Evolutionary conservation across 345 rosid species (phyloP), one percentile per base, ranked within the genome.

Genomic region (Xanthoceras sorbifolium): DNA sequence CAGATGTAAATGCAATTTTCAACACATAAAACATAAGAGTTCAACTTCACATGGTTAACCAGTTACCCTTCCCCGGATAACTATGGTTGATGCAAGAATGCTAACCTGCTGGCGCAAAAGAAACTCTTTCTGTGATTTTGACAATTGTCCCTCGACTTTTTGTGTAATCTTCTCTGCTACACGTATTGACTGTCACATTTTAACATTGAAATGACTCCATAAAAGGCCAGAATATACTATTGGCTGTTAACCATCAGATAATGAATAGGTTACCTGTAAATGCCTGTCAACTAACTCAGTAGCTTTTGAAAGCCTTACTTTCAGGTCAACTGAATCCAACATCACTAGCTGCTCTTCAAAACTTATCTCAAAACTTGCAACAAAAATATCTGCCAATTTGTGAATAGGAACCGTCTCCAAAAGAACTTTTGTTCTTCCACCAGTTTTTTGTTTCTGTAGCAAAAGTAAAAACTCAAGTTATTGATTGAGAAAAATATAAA

Each of bases 91-190:
- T 54, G 29, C 63, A 63, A 67, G 69, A 77, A 83, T 65, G 81
- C 89, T 69, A 84, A 96, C 99, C 97, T 96, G 99, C 85, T 96
- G 99, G 55, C 98, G 98, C 83, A 96, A 83, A 83, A 96, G 99
- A 86, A 91, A 96, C 80, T 96, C 99, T 84, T 96, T 96, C 86
- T 96, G 99, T 68, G 99, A 92, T 87, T 96, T 96, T 82, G 98
- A 93, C 82, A 96, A 75, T 77, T 96, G 99, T 66, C 99, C 98
- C 84, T 96, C 99, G 73, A 96, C 99, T 90, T 93, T 96, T 73
- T 96, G 98, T 3, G 99, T 92, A 57, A 96, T 96, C 86, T 96
- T 96, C 91, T 96, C 99, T 42, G 98, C 99, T 78, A 96, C 97
- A 22, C 98, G 98, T 87, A 96, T 96, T 80, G 99, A 96, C 99